Percentiles rank a stretch among this genome's conserved stretches.
These are phyloP conservation scores for Ascochyta rabiei DNA, from an alignment of 2,329 filamentous ascomycete genomes.

Conservation along the genomic window DNA sequence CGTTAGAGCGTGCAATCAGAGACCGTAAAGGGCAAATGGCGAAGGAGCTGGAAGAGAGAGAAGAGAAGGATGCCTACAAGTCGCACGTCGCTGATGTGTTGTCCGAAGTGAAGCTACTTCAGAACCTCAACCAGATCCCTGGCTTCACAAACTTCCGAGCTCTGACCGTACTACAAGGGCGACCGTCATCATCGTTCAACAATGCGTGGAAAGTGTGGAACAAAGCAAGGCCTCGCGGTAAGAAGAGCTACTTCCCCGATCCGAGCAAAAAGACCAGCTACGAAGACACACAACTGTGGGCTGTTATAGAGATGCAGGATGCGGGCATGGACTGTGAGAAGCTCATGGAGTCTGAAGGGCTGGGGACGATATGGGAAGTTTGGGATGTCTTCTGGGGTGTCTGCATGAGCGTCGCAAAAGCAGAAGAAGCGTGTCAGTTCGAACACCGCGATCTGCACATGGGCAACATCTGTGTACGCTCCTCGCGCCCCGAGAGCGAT, in stretches of 20 bases:
- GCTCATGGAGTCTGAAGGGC: conserved; percentile 42
- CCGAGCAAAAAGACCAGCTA: conserved; percentile 61
- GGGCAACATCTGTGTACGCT: conserved; percentile 67
- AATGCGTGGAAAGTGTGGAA: conserved; percentile 56
- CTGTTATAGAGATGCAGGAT: conserved; percentile 70
- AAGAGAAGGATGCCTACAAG: conserved; percentile 50
- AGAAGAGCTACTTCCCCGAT: conserved; percentile 61
- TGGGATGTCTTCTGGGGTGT: conserved; percentile 73
- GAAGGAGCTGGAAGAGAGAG: conserved; percentile 38
- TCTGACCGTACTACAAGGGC: conserved; percentile 63
- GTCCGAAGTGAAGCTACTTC: conserved; percentile 59
- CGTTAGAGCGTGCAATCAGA: conserved; percentile 48
- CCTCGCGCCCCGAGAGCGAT: conserved; percentile 30
- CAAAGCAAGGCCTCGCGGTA: conserved; percentile 49
- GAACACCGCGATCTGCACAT: conserved; percentile 71
- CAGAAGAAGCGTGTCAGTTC: conserved; percentile 64
- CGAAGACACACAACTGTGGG: conserved; percentile 64
- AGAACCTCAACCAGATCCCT: conserved; percentile 63
- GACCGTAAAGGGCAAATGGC: conserved; percentile 52
- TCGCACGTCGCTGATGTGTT: conserved; percentile 52
- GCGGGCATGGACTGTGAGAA: conserved; percentile 62
- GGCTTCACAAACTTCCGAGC: conserved; percentile 68
- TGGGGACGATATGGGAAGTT: conserved; percentile 52
- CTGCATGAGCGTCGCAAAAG: conserved; percentile 65
- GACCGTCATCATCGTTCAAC: conserved; percentile 58